Conservation (phyloP, 768 basidiomycete genomes). For the Mycena maculata region DNA sequence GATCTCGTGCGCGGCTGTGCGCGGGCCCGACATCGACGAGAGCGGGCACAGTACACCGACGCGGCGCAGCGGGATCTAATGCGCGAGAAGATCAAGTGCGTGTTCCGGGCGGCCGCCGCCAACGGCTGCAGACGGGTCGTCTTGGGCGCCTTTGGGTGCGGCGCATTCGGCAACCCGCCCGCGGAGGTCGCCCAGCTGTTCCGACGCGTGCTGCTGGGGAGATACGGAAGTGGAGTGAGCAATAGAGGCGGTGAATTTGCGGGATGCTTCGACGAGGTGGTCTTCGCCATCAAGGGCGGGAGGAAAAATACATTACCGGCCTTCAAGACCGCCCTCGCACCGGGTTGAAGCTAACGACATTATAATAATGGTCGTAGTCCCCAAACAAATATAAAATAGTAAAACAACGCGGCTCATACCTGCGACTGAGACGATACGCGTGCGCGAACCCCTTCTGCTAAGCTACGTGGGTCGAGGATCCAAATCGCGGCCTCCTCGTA, state of each 20-base stretch:
- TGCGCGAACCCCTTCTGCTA: slow-evolving; percentile 70
- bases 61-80: slow-evolving; percentile 31
- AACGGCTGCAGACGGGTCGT: slow-evolving; percentile 31
- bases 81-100: slow-evolving; percentile 38
- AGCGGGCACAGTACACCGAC: slow-evolving; percentile 28
- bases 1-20: slow-evolving; percentile 37
- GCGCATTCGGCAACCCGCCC: slow-evolving; percentile 36
- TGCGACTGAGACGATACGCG: slow-evolving; percentile 4
- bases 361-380: too few relatives aligned
- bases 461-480: slow-evolving; percentile 83
- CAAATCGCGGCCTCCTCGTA: slow-evolving; percentile 63
- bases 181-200: slow-evolving; percentile 36
- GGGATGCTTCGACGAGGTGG: slow-evolving; percentile 36
- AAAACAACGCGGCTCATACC: background rate
- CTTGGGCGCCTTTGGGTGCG: slow-evolving; percentile 37
- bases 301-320: slow-evolving; percentile 38
- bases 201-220: slow-evolving; percentile 32
- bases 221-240: slow-evolving; percentile 27
- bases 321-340: slow-evolving; percentile 8
- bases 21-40: slow-evolving; percentile 33
- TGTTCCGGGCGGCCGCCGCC: slow-evolving; percentile 31
- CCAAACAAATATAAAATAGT: too few relatives aligned
- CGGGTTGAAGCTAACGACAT: background rate
- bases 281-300: slow-evolving; percentile 36
- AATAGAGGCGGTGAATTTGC: slow-evolving; percentile 34